phyloP scores from a whole-genome alignment of 495 filamentous ascomycete genomes.

The Aspergillus asperescens region DNA sequence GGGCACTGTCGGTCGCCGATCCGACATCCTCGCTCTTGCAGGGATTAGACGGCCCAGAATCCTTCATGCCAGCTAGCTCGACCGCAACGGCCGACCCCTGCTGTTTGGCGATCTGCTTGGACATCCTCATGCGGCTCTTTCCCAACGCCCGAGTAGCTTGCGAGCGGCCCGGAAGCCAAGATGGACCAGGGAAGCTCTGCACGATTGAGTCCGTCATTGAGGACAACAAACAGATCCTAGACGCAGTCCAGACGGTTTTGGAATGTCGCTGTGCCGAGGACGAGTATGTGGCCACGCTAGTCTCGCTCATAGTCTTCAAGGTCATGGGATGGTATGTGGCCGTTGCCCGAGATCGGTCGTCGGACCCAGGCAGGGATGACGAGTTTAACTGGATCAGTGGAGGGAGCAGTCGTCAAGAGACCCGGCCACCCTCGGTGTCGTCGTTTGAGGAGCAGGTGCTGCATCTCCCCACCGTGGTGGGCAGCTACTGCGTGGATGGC shows the following conservation, averaged over 20 bases:
- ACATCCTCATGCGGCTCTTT: neutral
- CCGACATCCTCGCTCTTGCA: neutral
- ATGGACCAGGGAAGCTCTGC: neutral
- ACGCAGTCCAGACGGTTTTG: constrained; percentile 22
- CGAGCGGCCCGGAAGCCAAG: constrained; percentile 1
- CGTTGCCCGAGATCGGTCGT: constrained; percentile 9
- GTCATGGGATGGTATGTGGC: constrained; percentile 25
- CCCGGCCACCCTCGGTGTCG: neutral
- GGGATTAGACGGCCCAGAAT: neutral
- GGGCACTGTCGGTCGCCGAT: neutral
- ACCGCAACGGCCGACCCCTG: neutral
- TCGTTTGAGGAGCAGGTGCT: constrained; percentile 8
- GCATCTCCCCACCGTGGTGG: neutral
- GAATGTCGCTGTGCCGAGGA: constrained; percentile 24
- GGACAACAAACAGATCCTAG: constrained; percentile 23
- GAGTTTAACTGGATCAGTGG: neutral
- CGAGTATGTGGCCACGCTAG: constrained; percentile 23
- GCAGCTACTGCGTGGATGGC: constrained; percentile 20
- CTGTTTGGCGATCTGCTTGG: constrained; percentile 1
- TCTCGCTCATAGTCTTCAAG: constrained; percentile 28
- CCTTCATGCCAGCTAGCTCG: neutral
- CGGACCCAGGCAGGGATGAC: neutral
- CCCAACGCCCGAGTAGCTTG: neutral
- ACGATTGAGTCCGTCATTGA: constrained; percentile 23
- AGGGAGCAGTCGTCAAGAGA: neutral